Percentiles rank a stretch among this genome's conserved stretches.
Conservation (phyloP, 1,284 basidiomycete species). For the Microbotryum lychnidis-dioicae region DNA sequence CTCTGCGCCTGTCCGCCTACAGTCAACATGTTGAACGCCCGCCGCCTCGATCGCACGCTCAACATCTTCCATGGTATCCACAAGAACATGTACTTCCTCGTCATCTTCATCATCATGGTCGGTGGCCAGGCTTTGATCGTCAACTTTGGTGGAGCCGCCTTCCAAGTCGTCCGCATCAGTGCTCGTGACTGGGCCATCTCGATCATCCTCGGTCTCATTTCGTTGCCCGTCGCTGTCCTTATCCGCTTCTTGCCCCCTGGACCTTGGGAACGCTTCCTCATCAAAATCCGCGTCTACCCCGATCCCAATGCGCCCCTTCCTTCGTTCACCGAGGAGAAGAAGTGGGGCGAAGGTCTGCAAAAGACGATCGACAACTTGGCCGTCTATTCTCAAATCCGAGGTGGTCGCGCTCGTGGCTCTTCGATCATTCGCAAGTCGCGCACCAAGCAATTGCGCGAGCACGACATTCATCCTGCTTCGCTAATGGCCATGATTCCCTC, state of each 20-base stretch:
- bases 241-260: constrained; percentile 73
- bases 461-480: constrained; percentile 51
- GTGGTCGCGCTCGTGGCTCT: constrained; percentile 53
- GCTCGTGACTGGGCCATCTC: constrained; percentile 90
- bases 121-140: constrained; percentile 81
- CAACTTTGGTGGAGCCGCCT: constrained; percentile 82
- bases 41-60: constrained; percentile 71
- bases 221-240: constrained; percentile 77
- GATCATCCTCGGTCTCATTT: constrained; percentile 72
- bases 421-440: constrained; percentile 37
- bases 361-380: constrained; percentile 75
- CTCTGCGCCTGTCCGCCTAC: background rate
- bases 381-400: constrained; percentile 70
- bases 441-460: constrained; percentile 34
- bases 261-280: constrained; percentile 67
- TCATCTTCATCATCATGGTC: constrained; percentile 79
- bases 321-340: constrained; percentile 47
- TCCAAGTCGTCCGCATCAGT: constrained; percentile 71
- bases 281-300: constrained; percentile 56
- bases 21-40: constrained; percentile 81
- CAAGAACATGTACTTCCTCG: constrained; percentile 76
- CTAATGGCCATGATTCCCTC: constrained; percentile 88
- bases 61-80: constrained; percentile 83
- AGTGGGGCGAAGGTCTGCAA: constrained; percentile 60
- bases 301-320: constrained; percentile 62